These are phyloP conservation scores for Calamus simplicifolius DNA, from an alignment of 176 grass and related monocot genomes.

Conservation along the genomic window DNA sequence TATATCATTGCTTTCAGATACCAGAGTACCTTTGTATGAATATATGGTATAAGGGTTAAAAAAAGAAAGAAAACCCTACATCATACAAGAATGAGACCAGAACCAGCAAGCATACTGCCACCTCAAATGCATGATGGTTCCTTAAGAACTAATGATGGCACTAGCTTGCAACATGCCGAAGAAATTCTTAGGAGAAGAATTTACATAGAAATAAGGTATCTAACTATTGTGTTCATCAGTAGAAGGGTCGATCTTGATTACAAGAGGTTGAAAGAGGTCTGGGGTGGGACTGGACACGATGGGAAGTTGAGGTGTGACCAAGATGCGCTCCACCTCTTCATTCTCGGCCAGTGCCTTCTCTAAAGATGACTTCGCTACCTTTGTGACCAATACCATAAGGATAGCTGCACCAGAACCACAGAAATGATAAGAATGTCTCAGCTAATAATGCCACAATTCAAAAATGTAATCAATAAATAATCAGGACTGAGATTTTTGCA, in stretches of 20 bases:
- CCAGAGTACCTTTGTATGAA: no score
- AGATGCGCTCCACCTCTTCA: conserved; percentile 28
- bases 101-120: no score
- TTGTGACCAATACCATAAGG: conserved; percentile 77
- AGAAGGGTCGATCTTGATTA: conserved; percentile 82
- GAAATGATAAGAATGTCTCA: not conserved
- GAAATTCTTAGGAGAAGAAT: conserved; percentile 17
- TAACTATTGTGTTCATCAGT: conserved; percentile 70
- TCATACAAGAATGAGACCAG: no score
- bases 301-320: conserved; percentile 58
- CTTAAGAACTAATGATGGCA: no score
- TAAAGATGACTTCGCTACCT: conserved; percentile 65
- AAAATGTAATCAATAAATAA: no score
- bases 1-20: no score
- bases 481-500: no score
- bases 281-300: conserved; percentile 30
- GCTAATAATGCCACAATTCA: no score
- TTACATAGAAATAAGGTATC: conserved; percentile 39
- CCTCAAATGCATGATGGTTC: no score
- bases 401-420: conserved; percentile 35
- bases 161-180: no score
- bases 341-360: conserved; percentile 93
- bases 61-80: no score
- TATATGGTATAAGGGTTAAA: no score
- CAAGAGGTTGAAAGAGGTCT: conserved; percentile 66